These are phyloP conservation scores for Pyrenophora seminiperda DNA, from an alignment of 2,329 filamentous ascomycete species.

Conservation along the genomic window DNA sequence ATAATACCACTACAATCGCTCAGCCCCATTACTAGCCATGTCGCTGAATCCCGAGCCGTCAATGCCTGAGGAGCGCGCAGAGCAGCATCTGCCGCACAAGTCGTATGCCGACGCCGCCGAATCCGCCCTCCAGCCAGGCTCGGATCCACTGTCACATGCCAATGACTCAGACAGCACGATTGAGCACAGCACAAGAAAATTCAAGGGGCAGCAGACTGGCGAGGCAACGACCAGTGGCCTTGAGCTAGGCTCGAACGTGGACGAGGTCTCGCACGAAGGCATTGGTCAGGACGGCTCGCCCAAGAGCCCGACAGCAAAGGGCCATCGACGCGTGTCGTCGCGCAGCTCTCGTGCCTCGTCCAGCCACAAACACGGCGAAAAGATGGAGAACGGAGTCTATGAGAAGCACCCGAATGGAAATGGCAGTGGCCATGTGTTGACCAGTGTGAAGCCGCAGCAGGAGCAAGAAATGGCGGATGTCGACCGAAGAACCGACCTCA, in stretches of 20 bases:
- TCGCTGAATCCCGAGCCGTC: slow-evolving; percentile 51
- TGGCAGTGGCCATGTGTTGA: slow-evolving; percentile 53
- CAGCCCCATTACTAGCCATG: slow-evolving; percentile 36
- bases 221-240: slow-evolving; percentile 23
- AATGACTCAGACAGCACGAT: slow-evolving; percentile 22
- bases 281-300: slow-evolving; percentile 41
- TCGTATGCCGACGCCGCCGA: slow-evolving; percentile 52
- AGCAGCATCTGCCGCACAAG: slow-evolving; percentile 49
- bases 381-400: slow-evolving; percentile 43
- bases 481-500: slow-evolving; percentile 41
- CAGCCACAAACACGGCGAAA: slow-evolving; percentile 37
- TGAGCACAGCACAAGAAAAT: slow-evolving; percentile 10
- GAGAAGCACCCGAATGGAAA: slow-evolving; percentile 50
- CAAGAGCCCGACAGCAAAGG: slow-evolving; percentile 37
- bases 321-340: slow-evolving; percentile 38
- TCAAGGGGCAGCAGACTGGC: slow-evolving; percentile 18
- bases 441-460: slow-evolving; percentile 50
- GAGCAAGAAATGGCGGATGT: slow-evolving; percentile 39
- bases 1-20: slow-evolving; percentile 4
- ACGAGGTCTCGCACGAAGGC: slow-evolving; percentile 35
- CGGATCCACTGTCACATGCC: slow-evolving; percentile 33
- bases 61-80: slow-evolving; percentile 47
- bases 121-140: slow-evolving; percentile 33
- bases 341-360: slow-evolving; percentile 39
- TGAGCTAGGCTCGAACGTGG: slow-evolving; percentile 15